A percentile compares a stretch with the other conserved stretches of the same genome.
These are phyloP conservation scores for Barnettozyma siamensis DNA, from an alignment of 805 yeast genomes.

Conservation along the genomic window DNA sequence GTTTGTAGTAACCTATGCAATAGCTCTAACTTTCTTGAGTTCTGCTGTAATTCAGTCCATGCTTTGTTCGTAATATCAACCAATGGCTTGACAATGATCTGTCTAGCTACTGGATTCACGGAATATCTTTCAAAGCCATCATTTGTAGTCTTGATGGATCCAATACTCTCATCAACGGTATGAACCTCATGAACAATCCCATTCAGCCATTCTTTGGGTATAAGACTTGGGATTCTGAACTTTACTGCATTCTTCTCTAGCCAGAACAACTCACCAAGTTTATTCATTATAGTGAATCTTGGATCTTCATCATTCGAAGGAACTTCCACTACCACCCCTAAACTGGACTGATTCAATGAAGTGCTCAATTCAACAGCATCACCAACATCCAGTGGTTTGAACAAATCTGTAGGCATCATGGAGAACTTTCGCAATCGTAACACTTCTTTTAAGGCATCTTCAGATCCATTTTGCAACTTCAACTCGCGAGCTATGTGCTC, in stretches of 20 bases:
- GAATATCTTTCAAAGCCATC: slow-evolving; percentile 24
- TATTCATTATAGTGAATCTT: slow-evolving; percentile 49
- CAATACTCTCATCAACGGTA: slow-evolving; percentile 17
- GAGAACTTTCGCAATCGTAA: not conserved
- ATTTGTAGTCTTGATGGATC: slow-evolving; percentile 28
- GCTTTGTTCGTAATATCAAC: slow-evolving; percentile 35
- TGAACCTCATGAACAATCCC: slow-evolving; percentile 19
- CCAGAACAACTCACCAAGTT: slow-evolving; percentile 52
- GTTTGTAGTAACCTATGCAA: slow-evolving; percentile 41
- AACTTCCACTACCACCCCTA: slow-evolving; percentile 49
- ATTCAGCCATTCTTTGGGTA: slow-evolving; percentile 35
- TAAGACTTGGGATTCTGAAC: slow-evolving; percentile 48
- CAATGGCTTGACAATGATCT: slow-evolving; percentile 29
- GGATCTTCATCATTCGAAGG: slow-evolving; percentile 47
- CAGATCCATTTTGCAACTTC: not conserved
- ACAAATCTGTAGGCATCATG: slow-evolving; percentile 12
- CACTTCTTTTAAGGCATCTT: not conserved
- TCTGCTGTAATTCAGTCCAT: slow-evolving; percentile 33
- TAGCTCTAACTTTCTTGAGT: slow-evolving; percentile 37
- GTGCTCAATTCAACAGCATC: slow-evolving; percentile 54
- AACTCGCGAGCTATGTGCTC: not conserved
- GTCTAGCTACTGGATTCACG: slow-evolving; percentile 30
- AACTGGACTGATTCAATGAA: slow-evolving; percentile 35
- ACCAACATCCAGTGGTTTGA: slow-evolving; percentile 36
- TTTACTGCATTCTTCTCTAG: slow-evolving; percentile 39